A percentile compares a stretch with the other conserved stretches of the same genome.
phyloP scores from a whole-genome alignment of 306 rosid genomes.

The Chamaecrista fasciculata region DNA sequence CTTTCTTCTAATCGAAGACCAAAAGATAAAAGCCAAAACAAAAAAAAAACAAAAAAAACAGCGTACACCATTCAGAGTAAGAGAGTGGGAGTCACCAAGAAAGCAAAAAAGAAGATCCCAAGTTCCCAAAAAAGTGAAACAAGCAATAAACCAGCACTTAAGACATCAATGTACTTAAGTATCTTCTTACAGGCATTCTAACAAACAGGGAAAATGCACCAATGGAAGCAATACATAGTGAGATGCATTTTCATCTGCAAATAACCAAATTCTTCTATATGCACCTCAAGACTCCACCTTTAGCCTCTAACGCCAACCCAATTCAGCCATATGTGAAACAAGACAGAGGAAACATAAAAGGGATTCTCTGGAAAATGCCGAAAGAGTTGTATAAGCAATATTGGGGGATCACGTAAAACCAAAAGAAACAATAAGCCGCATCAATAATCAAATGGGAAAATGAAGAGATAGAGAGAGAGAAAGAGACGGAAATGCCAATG shows the following conservation, averaged over 20 bases:
- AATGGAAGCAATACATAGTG: slow-evolving; percentile 34
- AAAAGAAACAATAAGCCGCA: slow-evolving; percentile 13
- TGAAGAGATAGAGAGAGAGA: not conserved
- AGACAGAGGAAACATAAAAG: slow-evolving; percentile 11
- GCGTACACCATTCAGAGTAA: not conserved
- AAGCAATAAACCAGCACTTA: slow-evolving; percentile 12
- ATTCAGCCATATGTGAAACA: not conserved
- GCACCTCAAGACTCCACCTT: not conserved
- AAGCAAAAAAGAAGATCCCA: slow-evolving; percentile 27
- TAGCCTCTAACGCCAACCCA: not conserved
- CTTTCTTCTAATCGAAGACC: not conserved
- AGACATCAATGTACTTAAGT: not conserved
- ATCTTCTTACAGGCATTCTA: slow-evolving; percentile 18
- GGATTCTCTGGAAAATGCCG: slow-evolving; percentile 12
- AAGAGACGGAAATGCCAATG: slow-evolving; percentile 33
- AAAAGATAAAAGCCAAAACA: slow-evolving; percentile 5
- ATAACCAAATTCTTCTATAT: slow-evolving; percentile 7
- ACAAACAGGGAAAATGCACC: not conserved
- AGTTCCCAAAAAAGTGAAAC: not conserved
- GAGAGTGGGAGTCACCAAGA: slow-evolving; percentile 10
- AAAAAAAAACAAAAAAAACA: slow-evolving; percentile 6
- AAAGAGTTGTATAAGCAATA: not conserved
- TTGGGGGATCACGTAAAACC: slow-evolving; percentile 25
- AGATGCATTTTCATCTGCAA: slow-evolving; percentile 25
- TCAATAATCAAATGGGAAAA: not conserved